Percentiles rank a stretch among this genome's conserved stretches.
phyloP scores from a whole-genome alignment of 345 rosid genomes.

The Orychophragmus violaceus region DNA sequence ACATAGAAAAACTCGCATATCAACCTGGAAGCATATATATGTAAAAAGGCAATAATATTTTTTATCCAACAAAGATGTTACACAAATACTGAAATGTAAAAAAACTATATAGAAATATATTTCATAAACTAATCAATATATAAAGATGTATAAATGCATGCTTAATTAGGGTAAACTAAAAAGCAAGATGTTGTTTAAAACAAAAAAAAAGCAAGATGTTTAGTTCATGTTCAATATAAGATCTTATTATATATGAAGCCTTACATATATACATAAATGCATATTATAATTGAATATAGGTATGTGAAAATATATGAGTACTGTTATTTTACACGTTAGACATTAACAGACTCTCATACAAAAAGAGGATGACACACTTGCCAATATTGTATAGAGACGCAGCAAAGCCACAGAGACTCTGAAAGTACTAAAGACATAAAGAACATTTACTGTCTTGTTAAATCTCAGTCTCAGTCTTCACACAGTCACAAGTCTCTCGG shows the following conservation, averaged over 20 bases:
- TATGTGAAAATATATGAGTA: slow-evolving; percentile 9
- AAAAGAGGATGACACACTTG: slow-evolving; percentile 14
- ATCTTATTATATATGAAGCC: slow-evolving; percentile 8
- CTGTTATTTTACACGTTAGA: slow-evolving; percentile 21
- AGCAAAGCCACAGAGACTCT: slow-evolving; percentile 52
- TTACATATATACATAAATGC: slow-evolving; percentile 6
- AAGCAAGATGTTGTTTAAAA: not conserved
- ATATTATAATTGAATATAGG: not conserved
- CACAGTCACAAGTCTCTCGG: slow-evolving; percentile 48
- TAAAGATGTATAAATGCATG: not conserved
- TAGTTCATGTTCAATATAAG: slow-evolving; percentile 11
- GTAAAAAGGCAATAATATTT: not conserved
- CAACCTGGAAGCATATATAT: slow-evolving; percentile 9
- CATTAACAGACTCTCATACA: slow-evolving; percentile 17
- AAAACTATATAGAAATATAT: not conserved
- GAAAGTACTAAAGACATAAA: slow-evolving; percentile 55
- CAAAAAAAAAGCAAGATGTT: slow-evolving; percentile 2
- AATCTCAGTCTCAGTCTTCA: slow-evolving; percentile 40
- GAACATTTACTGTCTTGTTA: slow-evolving; percentile 69
- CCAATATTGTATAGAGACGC: slow-evolving; percentile 23
- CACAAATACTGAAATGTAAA: not conserved
- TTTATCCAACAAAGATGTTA: not conserved
- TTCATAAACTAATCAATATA: not conserved
- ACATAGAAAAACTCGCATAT: not conserved
- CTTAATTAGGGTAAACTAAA: not conserved